A percentile compares a stretch with the other conserved stretches of the same genome.
phyloP scores from a whole-genome alignment of 257 asterid species.

The Marsdenia floribunda region DNA sequence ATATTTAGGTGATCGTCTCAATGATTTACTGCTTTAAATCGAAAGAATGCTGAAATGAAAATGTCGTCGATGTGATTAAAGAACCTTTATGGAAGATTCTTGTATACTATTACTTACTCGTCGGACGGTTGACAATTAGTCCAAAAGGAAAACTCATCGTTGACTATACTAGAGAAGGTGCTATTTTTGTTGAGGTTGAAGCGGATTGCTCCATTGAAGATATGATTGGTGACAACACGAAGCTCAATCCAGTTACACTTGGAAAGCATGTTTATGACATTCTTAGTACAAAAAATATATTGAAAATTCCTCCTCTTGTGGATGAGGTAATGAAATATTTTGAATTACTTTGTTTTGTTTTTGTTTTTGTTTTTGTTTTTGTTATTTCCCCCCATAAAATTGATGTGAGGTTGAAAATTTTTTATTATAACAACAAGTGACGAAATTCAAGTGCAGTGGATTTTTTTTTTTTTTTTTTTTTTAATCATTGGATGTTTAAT shows the following conservation, averaged over 20 bases:
- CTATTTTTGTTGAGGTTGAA: constrained; percentile 82
- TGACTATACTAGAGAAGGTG: constrained; percentile 77
- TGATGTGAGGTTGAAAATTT: too few species aligned
- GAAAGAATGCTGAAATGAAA: constrained; percentile 46
- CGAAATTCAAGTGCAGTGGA: constrained; percentile 89
- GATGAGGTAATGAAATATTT: constrained; percentile 63
- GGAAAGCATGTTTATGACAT: constrained; percentile 79
- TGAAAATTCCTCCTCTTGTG: constrained; percentile 76
- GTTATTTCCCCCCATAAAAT: too few species aligned
- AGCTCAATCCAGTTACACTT: constrained; percentile 72
- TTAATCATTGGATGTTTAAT: constrained; percentile 88
- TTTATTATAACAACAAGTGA: constrained; percentile 37
- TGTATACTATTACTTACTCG: constrained; percentile 64
- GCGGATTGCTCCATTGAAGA: constrained; percentile 53
- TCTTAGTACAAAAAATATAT: constrained; percentile 57
- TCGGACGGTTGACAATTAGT: constrained; percentile 62
- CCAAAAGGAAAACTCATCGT: constrained; percentile 69
- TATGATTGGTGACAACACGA: constrained; percentile 56
- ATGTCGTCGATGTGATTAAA: constrained; percentile 44
- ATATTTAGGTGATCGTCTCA: constrained; percentile 70
- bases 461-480: too few species aligned
- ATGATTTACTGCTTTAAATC: constrained; percentile 78
- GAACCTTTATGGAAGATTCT: constrained; percentile 63
- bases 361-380: too few species aligned
- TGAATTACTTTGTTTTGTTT: neutral